Conservation (phyloP, 257 asterid genomes). For the Datura wrightii region DNA sequence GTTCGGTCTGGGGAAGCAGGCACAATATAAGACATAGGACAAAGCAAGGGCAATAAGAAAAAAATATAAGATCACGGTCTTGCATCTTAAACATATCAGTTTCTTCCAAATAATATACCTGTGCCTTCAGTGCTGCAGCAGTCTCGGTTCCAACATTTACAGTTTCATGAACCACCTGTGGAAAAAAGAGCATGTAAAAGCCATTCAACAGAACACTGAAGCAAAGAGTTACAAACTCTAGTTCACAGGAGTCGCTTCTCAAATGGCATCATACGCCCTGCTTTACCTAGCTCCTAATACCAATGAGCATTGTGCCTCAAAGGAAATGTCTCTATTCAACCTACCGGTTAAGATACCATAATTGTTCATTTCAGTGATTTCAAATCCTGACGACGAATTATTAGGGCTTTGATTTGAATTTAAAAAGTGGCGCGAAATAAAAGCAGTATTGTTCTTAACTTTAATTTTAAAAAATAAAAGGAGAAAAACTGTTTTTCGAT, state of each 20-base stretch:
- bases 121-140: constrained; percentile 96
- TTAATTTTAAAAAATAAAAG: not conserved
- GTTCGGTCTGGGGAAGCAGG: constrained; percentile 74
- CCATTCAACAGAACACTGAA: constrained; percentile 34
- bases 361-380: not conserved
- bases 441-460: not conserved
- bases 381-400: not conserved
- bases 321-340: not conserved
- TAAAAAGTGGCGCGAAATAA: not conserved
- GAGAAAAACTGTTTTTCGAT: not conserved
- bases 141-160: constrained; percentile 92
- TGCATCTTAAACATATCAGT: constrained; percentile 36
- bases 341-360: not conserved
- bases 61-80: constrained; percentile 30
- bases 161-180: constrained; percentile 92
- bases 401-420: not conserved
- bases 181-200: constrained; percentile 35
- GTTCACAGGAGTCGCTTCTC: constrained; percentile 41
- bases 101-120: constrained; percentile 55
- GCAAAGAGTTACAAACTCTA: constrained; percentile 17
- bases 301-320: not conserved
- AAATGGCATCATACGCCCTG: not conserved
- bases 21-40: constrained; percentile 33
- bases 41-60: not conserved
- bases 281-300: constrained; percentile 25